phyloP scores from a whole-genome alignment of 2,329 filamentous ascomycete species.

The Colletotrichum sp. region DNA sequence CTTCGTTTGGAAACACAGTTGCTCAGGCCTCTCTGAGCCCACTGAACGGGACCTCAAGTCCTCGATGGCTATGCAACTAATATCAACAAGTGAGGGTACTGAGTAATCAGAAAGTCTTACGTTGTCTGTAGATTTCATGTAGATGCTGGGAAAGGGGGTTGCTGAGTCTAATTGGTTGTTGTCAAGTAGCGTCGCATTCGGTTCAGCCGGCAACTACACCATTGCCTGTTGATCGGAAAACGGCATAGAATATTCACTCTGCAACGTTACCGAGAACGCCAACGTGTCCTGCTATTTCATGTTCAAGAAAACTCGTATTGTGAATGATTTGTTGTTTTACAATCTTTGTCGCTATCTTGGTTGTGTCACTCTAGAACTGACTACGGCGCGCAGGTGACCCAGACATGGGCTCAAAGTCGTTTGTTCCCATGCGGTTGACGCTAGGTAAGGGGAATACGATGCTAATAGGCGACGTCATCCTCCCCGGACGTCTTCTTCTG shows the following conservation, averaged over 20 bases:
- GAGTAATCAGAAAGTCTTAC: neutral
- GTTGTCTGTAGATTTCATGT: neutral
- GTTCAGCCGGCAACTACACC: neutral
- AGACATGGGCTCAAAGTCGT: slow-evolving; percentile 12
- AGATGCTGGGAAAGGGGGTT: slow-evolving; percentile 4
- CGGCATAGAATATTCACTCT: neutral
- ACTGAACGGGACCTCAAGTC: neutral
- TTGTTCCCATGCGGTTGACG: neutral
- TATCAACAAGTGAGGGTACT: neutral
- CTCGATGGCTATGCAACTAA: neutral
- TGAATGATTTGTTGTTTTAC: neutral
- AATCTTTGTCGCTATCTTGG: neutral
- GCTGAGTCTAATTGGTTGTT: neutral
- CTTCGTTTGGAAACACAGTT: neutral
- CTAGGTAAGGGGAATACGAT: slow-evolving; percentile 15
- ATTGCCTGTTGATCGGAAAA: neutral
- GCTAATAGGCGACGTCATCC: slow-evolving; percentile 18
- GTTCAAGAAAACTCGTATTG: neutral
- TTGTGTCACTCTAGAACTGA: neutral
- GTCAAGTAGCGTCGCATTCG: neutral
- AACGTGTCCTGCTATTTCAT: neutral
- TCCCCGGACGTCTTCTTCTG: neutral
- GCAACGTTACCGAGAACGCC: neutral
- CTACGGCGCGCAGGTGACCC: neutral
- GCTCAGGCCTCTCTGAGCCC: neutral